These are phyloP conservation scores for Eutrema japonicum DNA, from an alignment of 345 rosid genomes.

Conservation along the genomic window DNA sequence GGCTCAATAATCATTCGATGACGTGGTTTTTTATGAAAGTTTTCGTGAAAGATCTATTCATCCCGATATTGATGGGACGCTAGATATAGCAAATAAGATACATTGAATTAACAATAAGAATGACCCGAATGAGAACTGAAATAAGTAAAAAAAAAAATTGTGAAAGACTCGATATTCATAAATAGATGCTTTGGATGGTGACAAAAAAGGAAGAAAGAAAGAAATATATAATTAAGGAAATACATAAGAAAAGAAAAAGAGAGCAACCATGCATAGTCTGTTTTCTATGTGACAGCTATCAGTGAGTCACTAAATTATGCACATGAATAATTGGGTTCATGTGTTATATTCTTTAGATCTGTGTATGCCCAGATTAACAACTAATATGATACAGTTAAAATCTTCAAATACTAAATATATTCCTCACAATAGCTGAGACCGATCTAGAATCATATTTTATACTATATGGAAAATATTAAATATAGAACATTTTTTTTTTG, in stretches of 20 bases:
- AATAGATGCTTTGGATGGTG: constrained; percentile 30
- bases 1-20: constrained; percentile 22
- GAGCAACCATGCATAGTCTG: constrained; percentile 22
- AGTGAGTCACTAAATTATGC: constrained; percentile 42
- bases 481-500: not conserved
- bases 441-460: not conserved
- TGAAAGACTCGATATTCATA: constrained; percentile 6
- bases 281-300: constrained; percentile 44
- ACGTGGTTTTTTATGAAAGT: constrained; percentile 2
- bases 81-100: constrained; percentile 21
- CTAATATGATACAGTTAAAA: not conserved
- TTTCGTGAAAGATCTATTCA: constrained; percentile 15
- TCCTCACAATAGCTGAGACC: not conserved
- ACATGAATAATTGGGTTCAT: constrained; percentile 46
- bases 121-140: not conserved
- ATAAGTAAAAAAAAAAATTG: not conserved
- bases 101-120: constrained; percentile 21
- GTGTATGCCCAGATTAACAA: constrained; percentile 14
- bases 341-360: constrained; percentile 41
- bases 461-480: not conserved
- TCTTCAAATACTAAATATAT: constrained; percentile 1
- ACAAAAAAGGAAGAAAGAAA: not conserved
- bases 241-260: constrained; percentile 31
- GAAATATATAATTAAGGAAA: constrained; percentile 23
- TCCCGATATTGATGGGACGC: constrained; percentile 28